Conservation (phyloP, 129 eudicot genomes). For the Silybum marianum region DNA sequence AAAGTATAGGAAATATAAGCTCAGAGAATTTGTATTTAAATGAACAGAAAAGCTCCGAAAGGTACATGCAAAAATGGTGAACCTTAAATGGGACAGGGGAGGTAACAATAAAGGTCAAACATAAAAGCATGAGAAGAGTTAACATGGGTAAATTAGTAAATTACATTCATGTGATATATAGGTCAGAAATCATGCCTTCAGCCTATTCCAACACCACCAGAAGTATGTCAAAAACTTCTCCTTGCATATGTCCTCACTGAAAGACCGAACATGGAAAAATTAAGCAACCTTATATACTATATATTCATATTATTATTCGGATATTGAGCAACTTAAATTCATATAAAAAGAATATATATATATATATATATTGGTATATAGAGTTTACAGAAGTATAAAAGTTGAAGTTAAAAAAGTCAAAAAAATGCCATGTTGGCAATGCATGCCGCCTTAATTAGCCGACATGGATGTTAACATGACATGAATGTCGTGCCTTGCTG, state of each 20-base stretch:
- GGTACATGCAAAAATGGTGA: slow-evolving; percentile 14
- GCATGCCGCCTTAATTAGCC: too few relatives aligned
- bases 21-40: neutral
- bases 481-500: too few relatives aligned
- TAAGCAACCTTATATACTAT: slow-evolving; percentile 8
- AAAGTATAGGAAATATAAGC: slow-evolving; percentile 11
- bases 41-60: slow-evolving; percentile 1
- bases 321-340: too few relatives aligned
- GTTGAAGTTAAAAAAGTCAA: too few relatives aligned
- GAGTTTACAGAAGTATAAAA: too few relatives aligned
- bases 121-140: neutral
- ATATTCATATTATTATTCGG: too few relatives aligned
- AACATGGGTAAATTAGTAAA: slow-evolving; percentile 25
- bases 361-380: too few relatives aligned
- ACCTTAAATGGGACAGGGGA: neutral
- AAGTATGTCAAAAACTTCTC: slow-evolving; percentile 96
- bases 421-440: too few relatives aligned
- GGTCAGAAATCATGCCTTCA: slow-evolving; percentile 69
- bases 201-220: slow-evolving; percentile 98
- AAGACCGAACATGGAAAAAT: slow-evolving; percentile 17
- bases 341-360: too few relatives aligned
- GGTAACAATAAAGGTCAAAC: neutral
- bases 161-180: slow-evolving; percentile 29
- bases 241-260: slow-evolving; percentile 76
- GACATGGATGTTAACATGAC: too few relatives aligned